phyloP scores from a whole-genome alignment of 75 land plant species.

The Gnetum montanum region DNA sequence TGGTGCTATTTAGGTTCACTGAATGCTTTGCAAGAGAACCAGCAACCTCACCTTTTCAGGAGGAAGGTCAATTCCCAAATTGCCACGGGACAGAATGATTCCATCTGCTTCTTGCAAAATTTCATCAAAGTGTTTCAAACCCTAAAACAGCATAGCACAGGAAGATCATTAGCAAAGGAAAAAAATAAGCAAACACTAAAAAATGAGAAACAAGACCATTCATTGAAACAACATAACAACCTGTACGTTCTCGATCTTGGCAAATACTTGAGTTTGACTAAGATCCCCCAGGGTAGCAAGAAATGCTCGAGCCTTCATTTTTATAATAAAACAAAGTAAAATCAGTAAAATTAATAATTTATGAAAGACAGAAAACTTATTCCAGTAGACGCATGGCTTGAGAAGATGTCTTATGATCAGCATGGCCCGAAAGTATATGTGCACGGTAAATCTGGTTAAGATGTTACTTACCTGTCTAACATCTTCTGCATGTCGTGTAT shows the following conservation, averaged over 20 bases:
- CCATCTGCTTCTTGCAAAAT: constrained; percentile 96
- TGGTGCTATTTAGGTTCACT: too few relatives aligned
- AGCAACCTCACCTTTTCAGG: constrained; percentile 80
- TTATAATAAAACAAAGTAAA: too few relatives aligned
- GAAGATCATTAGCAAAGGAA: too few relatives aligned
- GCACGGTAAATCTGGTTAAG: too few relatives aligned
- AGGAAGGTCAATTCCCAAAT: constrained; percentile 89
- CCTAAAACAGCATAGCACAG: too few relatives aligned
- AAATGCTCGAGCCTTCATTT: constrained; percentile 64
- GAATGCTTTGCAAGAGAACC: too few relatives aligned
- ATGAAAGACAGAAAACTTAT: too few relatives aligned
- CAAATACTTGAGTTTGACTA: constrained; percentile 80
- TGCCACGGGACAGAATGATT: constrained; percentile 87
- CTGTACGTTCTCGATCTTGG: constrained; percentile 92
- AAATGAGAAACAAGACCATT: neutral
- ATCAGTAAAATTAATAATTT: too few relatives aligned
- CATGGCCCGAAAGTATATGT: too few relatives aligned
- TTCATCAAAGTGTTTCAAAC: constrained; percentile 88
- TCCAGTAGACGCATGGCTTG: too few relatives aligned
- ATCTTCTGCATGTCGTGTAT: constrained; percentile 87
- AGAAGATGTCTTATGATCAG: too few relatives aligned
- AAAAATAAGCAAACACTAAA: neutral
- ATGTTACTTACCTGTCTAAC: constrained; percentile 65
- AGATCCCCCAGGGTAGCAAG: constrained; percentile 70
- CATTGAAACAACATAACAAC: constrained; percentile 15